phyloP scores from a whole-genome alignment of 1,284 basidiomycete species.

The Malassezia brasiliensis region DNA sequence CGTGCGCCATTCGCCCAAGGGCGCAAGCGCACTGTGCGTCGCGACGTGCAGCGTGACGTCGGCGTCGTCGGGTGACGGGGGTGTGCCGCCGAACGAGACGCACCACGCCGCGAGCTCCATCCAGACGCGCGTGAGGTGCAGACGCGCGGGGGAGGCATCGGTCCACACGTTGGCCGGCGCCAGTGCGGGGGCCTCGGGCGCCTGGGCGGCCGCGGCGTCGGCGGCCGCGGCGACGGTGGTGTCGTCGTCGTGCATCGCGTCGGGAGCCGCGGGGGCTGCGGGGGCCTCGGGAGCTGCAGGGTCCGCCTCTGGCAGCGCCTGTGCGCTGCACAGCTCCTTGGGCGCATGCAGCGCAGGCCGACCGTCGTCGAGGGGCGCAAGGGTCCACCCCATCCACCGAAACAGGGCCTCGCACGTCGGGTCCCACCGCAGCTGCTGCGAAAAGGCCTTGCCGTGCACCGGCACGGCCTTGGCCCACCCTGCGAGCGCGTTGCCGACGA shows the following conservation, averaged over 20 bases:
- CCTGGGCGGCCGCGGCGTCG: too few relatives aligned
- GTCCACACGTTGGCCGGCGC: too few relatives aligned
- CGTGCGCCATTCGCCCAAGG: neutral
- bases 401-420: conserved; percentile 1
- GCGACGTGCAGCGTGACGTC: neutral
- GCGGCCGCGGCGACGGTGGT: too few relatives aligned
- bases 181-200: too few relatives aligned
- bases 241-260: too few relatives aligned
- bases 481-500: conserved; percentile 12
- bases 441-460: conserved; percentile 10
- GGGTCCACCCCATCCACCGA: neutral
- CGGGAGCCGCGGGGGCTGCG: too few relatives aligned
- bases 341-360: conserved; percentile 10
- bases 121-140: neutral
- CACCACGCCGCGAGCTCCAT: conserved; percentile 15
- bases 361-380: conserved; percentile 10
- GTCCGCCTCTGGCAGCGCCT: too few relatives aligned
- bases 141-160: too few relatives aligned
- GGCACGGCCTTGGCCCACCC: conserved; percentile 10
- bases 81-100: conserved; percentile 4
- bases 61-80: neutral
- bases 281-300: too few relatives aligned
- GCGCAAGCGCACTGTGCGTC: neutral
- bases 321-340: too few relatives aligned
- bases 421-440: conserved; percentile 16